Percentiles rank a stretch among this genome's conserved stretches.
Evolutionary conservation across 2,329 filamentous ascomycete genomes (phyloP).

Genomic region (Myriosclerotinia curreyana): DNA sequence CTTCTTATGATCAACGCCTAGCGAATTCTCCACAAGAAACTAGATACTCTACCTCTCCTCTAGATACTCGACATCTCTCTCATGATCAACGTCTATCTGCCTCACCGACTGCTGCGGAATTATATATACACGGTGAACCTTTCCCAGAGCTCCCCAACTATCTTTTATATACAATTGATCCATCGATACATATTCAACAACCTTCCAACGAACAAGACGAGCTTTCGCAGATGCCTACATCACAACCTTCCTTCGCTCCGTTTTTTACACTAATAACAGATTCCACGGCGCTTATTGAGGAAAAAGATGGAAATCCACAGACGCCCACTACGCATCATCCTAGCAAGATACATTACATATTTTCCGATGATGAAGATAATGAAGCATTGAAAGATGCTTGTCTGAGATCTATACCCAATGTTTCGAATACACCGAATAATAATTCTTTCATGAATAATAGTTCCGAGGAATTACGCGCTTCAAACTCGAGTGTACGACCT

Average conservation of each 20-base stretch:
- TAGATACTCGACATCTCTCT: neutral
- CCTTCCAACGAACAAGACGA: slow-evolving; percentile 11
- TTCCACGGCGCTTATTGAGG: slow-evolving; percentile 42
- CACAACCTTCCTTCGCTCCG: slow-evolving; percentile 56
- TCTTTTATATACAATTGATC: neutral
- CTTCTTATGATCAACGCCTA: too few relatives aligned
- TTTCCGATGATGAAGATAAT: slow-evolving; percentile 80
- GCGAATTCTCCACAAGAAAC: too few relatives aligned
- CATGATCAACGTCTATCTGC: neutral
- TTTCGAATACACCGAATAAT: neutral
- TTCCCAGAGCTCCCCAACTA: slow-evolving; percentile 6
- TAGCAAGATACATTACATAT: slow-evolving; percentile 78
- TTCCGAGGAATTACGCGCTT: slow-evolving; percentile 3
- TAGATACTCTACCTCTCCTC: neutral
- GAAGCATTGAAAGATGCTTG: slow-evolving; percentile 69
- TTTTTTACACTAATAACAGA: slow-evolving; percentile 87
- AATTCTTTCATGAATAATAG: slow-evolving; percentile 3
- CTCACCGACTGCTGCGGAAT: slow-evolving; percentile 7
- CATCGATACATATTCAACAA: slow-evolving; percentile 13
- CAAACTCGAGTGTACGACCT: neutral
- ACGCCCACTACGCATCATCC: slow-evolving; percentile 77
- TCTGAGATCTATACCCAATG: slow-evolving; percentile 36
- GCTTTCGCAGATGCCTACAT: neutral
- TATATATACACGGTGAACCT: slow-evolving; percentile 14
- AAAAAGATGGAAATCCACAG: slow-evolving; percentile 7